Evolutionary conservation across 139 green algal species (phyloP).

Genomic region (Auxenochlorella pyrenoidosa): DNA sequence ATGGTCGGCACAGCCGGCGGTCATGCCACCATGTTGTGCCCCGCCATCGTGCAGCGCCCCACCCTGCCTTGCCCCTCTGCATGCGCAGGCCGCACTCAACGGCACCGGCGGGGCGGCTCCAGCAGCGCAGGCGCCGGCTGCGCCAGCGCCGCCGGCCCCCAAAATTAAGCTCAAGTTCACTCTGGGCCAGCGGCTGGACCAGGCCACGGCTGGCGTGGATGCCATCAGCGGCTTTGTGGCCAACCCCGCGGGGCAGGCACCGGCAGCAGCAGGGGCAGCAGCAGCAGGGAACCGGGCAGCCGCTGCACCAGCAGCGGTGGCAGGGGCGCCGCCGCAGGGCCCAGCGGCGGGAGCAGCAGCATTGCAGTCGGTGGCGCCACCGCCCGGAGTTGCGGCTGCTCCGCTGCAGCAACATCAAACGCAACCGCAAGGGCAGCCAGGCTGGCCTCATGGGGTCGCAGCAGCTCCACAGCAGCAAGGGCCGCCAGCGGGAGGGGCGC

Average conservation of each 20-base stretch:
- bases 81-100: neutral
- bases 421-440: neutral
- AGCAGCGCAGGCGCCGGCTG: neutral
- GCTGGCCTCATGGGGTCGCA: no score
- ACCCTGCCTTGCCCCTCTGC: no score
- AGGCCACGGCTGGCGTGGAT: neutral
- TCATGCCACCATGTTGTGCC: no score
- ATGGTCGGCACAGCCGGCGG: no score
- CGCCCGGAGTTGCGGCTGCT: neutral
- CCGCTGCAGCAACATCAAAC: neutral
- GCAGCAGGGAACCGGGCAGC: neutral
- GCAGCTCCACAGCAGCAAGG: neutral
- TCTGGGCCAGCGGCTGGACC: neutral
- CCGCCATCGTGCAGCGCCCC: no score
- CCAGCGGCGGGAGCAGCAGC: neutral
- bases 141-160: neutral
- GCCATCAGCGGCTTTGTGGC: neutral
- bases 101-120: neutral
- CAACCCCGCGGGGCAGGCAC: no score
- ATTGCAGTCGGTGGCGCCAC: neutral
- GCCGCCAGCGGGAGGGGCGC: neutral
- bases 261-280: neutral
- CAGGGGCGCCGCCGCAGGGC: neutral
- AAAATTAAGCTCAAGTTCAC: slow-evolving; percentile 33
- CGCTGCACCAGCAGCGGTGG: neutral